Evolutionary conservation across 805 yeast genomes (phyloP), one percentile per base, ranked within the genome.

Genomic region (Candida pseudoglaebosa): DNA sequence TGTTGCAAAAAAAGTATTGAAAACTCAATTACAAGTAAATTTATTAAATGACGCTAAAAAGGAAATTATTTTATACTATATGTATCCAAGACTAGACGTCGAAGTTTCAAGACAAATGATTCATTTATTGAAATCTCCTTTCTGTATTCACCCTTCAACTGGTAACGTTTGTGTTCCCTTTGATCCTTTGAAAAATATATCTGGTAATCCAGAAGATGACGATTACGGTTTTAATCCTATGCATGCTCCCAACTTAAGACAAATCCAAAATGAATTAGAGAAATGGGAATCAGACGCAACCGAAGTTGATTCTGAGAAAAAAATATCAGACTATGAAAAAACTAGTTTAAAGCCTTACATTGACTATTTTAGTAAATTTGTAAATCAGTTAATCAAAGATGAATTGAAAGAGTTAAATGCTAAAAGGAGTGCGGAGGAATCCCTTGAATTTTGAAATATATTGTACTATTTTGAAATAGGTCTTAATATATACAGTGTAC

Each of bases 111-210:
- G 82, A 48, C 93, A 85, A 57, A 71, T 90, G 53, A 87, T 82
- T 63, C 99, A 93, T 68, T 80, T 93, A 62, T 74, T 93, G 51
- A 93, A 93, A 57, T 85, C 97, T 1, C 99, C 99, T 13, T 93
- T 93, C 59, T 91, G 98, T 67, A 81, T 93, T 31, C 99, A 93
- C 59, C 99, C 99, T 2, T 82, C 88, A 2, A 93, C 99, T 0
- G 96, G 96, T 5, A 84, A 86, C 52, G 85, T 93, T 3, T 93
- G 98, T 76, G 96, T 93, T 5, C 96, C 98, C 0, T 83, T 78
- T 46, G 79, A 77, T 49, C 80, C 82, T 1, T 40, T 45, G 3
- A 54, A 63, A 28, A 67, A 66, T 45, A 47, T 68, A 24, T 54
- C 62, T 5, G 54, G 50, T 14, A 56, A 62, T 37, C 34, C 39